A percentile compares a stretch with the other conserved stretches of the same genome.
Evolutionary conservation across 2,329 filamentous ascomycete genomes (phyloP).

Genomic region (Gaeumannomyces sp.): DNA sequence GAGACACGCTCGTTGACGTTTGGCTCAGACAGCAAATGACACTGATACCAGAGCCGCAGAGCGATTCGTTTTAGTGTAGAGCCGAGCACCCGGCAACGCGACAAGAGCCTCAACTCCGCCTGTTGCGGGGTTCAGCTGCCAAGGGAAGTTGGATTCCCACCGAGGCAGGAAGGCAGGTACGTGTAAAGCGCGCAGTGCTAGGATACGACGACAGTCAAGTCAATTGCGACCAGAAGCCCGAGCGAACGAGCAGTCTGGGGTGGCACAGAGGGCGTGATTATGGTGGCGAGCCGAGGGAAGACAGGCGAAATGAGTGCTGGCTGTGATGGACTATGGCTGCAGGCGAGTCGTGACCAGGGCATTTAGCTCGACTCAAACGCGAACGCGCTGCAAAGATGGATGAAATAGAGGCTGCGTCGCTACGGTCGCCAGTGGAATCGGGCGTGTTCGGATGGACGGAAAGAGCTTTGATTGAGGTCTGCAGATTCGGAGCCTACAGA

Average conservation of each 20-base stretch:
- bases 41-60: too few species aligned
- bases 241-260: neutral
- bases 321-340: neutral
- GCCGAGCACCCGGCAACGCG: too few species aligned
- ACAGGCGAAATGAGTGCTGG: neutral
- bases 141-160: neutral
- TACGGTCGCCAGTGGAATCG: neutral
- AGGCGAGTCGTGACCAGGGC: neutral
- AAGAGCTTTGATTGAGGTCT: neutral
- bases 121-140: too few species aligned
- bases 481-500: neutral
- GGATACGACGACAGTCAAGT: neutral
- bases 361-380: neutral
- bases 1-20: too few species aligned
- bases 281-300: neutral
- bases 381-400: neutral
- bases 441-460: neutral
- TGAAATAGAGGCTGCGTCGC: neutral
- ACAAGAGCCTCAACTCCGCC: too few species aligned
- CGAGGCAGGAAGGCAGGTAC: neutral
- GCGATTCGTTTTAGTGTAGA: too few species aligned
- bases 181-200: neutral
- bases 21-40: too few species aligned
- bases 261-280: neutral
- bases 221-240: neutral